Percentiles rank a stretch among this genome's conserved stretches.
These are phyloP conservation scores for Colletotrichum musicola DNA, from an alignment of 2,329 filamentous ascomycete genomes.

Conservation along the genomic window DNA sequence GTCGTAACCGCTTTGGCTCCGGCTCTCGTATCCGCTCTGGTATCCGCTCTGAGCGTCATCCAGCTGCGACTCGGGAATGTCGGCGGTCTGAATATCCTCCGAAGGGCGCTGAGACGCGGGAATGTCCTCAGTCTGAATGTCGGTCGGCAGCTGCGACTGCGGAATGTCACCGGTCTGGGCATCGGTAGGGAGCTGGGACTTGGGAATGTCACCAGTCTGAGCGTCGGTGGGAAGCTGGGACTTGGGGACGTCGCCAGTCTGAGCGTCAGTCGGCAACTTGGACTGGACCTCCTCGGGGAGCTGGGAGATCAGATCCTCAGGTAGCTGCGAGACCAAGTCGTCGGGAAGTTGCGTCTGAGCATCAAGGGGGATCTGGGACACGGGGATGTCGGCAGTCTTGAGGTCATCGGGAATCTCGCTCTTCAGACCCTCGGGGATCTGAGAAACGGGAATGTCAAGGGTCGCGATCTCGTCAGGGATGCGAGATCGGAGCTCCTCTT, in stretches of 20 bases:
- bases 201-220: conserved; percentile 18
- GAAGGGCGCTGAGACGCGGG: not conserved
- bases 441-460: conserved; percentile 32
- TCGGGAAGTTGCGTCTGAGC: conserved; percentile 32
- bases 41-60: not conserved
- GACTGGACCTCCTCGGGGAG: conserved; percentile 13
- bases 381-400: conserved; percentile 36
- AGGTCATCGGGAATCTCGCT: conserved; percentile 38
- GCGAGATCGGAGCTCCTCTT: conserved; percentile 1
- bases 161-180: conserved; percentile 5
- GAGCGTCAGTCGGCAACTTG: not conserved
- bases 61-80: not conserved
- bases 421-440: conserved; percentile 29
- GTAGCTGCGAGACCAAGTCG: conserved; percentile 29
- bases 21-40: not conserved
- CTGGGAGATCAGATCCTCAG: conserved; percentile 11
- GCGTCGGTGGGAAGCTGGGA: conserved; percentile 12
- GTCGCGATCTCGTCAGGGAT: conserved; percentile 27
- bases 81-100: not conserved
- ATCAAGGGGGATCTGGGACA: conserved; percentile 32
- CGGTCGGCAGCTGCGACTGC: not conserved
- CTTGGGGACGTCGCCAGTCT: conserved; percentile 23
- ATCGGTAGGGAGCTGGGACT: conserved; percentile 5
- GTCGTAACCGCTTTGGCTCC: not conserved
- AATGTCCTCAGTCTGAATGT: not conserved